Evolutionary conservation across 306 rosid species (phyloP), one percentile per base, ranked within the genome.

Genomic region (Comarum palustre): DNA sequence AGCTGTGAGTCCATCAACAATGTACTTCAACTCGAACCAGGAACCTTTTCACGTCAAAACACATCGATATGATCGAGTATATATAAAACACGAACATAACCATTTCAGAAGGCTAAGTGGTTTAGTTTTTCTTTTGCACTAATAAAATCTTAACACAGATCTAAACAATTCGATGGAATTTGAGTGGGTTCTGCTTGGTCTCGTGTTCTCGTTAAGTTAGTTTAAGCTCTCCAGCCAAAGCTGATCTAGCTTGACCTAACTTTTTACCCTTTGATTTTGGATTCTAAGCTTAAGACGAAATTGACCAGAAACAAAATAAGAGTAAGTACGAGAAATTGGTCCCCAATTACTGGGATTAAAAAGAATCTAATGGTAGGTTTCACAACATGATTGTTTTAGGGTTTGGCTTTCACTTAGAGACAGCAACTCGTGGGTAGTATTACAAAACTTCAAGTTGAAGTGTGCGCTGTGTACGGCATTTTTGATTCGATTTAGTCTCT

Each of bases 391-490:
- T 7, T 46, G 24, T 8, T 22, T 63, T n/a, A 45, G 29, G 45
- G 27, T 20, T 76, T 67, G 64, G 66, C 50, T 69, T n/a, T 63
- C 66, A 66, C 66, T 66, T 5, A 52, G 51, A 76, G 71, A 76
- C 84, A 75, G 34, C 46, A 34, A 59, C 43, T 66, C 41, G 51
- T 76, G 75, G 74, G 66, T 47, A 34, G 19, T n/a, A 12, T 46
- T 59, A 58, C 43, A 71, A 72, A 66, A 48, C 39, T 75, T 42
- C 45, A 67, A 41, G 59, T 69, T 75, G 78, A 68, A 60, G 75
- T 71, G 66, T 71, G 80, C 67, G 74, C 60, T 71, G 16, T 16
- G 66, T 60, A 73, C 52, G 81, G 77, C 73, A 8, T 19, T 39
- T 39, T 61, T 79, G 67, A 60, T 69, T 67, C 68, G 27, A 12